Evolutionary conservation across 228 moss, liverwort and hornwort species (phyloP).

Genomic region (Sphagnum magellanicum): DNA sequence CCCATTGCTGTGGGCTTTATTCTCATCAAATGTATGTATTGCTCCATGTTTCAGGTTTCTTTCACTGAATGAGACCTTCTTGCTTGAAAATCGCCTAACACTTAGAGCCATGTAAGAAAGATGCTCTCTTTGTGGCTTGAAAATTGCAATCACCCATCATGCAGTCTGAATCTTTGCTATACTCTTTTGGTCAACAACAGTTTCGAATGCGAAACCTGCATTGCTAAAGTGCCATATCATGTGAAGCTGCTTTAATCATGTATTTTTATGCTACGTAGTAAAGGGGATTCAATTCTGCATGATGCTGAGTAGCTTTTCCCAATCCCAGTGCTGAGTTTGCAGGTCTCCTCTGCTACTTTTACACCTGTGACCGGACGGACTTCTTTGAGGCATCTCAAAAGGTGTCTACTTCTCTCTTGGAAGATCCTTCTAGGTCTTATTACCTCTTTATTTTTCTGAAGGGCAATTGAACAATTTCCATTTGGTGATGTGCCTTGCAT

Average conservation of each 20-base stretch:
- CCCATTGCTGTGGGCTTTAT: no score
- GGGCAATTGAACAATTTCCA: no score
- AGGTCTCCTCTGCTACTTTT: conserved; percentile 86
- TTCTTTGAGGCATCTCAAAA: conserved; percentile 67
- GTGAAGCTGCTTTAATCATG: no score
- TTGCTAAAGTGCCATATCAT: no score
- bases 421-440: no score
- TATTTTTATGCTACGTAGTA: no score
- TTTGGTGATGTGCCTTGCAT: background rate
- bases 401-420: conserved; percentile 19
- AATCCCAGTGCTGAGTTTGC: conserved; percentile 72
- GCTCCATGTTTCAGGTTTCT: conserved; percentile 51
- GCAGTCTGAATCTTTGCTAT: no score
- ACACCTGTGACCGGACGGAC: conserved; percentile 78
- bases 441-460: no score
- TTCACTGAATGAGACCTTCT: conserved; percentile 65
- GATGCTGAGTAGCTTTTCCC: conserved; percentile 3
- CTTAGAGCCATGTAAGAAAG: conserved; percentile 73
- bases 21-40: no score
- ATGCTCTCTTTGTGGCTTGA: background rate
- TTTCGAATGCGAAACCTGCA: no score
- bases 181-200: no score
- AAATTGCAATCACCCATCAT: background rate
- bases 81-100: conserved; percentile 70
- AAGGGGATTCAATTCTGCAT: background rate